A percentile compares a stretch with the other conserved stretches of the same genome.
These are phyloP conservation scores for Alternaria metachromatica DNA, from an alignment of 2,329 filamentous ascomycete genomes.

Conservation along the genomic window DNA sequence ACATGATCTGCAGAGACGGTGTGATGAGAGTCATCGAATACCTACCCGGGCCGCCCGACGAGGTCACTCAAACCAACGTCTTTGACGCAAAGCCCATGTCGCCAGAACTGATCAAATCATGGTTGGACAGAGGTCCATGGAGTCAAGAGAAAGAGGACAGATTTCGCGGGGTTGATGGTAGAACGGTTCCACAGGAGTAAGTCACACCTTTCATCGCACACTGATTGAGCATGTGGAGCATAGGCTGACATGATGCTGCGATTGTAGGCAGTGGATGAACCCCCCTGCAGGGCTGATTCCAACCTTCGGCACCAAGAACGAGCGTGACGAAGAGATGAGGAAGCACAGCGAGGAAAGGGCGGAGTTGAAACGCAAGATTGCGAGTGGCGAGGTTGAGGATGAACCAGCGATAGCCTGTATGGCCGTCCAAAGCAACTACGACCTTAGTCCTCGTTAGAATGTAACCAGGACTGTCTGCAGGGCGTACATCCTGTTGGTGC, in stretches of 20 bases:
- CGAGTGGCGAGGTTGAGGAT: not conserved
- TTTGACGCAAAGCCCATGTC: slow-evolving; percentile 9
- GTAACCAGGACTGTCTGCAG: slow-evolving; percentile 18
- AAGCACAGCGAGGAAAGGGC: not conserved
- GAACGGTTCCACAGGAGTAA: slow-evolving; percentile 4
- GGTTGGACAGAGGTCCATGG: slow-evolving; percentile 1
- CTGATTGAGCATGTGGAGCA: not conserved
- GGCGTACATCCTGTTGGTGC: not conserved
- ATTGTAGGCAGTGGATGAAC: not conserved
- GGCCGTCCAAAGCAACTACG: slow-evolving; percentile 2
- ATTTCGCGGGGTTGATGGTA: slow-evolving; percentile 7
- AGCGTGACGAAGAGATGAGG: not conserved
- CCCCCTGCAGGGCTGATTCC: not conserved
- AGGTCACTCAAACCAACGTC: not conserved
- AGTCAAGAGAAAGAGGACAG: slow-evolving; percentile 1
- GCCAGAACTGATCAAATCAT: slow-evolving; percentile 3
- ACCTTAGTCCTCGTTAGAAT: slow-evolving; percentile 4
- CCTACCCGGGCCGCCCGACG: not conserved
- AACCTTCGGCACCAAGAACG: slow-evolving; percentile 1
- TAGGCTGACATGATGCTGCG: not conserved
- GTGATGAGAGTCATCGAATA: not conserved
- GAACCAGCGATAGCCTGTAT: not conserved
- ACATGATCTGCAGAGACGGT: not conserved
- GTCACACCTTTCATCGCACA: not conserved
- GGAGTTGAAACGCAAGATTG: not conserved